Base-by-base conservation (phyloP, 2,329 filamentous ascomycete genomes). In the Coniochaeta sp. region DNA sequence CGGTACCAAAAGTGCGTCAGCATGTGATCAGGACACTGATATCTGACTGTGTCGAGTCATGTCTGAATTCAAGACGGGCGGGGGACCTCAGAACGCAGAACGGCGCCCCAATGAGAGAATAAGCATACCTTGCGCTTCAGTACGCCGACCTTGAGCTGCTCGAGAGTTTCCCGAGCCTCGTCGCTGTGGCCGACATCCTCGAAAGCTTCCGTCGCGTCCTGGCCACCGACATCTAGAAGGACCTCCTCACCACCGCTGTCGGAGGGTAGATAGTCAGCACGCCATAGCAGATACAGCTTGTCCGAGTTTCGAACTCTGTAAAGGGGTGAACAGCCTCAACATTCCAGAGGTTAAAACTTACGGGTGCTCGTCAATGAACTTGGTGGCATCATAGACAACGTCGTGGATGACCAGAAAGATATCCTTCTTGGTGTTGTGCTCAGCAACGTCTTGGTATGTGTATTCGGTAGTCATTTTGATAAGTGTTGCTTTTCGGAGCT, bases 151-250 rank as follows among this genome's bases (percentile, higher is more conserved):
- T 87, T 77, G 65, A 96, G 80, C 71, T 86, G 85, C 34, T 89
- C 87, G 61, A 99, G 87, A 67, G 96, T 93, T 81, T 98, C 93
- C 67, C 95, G 89, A 67, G 95, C 95, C 83, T 99, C 95, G 77
- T 99, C 95, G 71, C 90, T 96, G 89, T 99, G 95, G 73, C 95
- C 95, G 71, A 99, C 95, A 78, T 99, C 95, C 81, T 99, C 95
- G 74, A 99, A 99, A 63, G 95, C 93, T 80, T 98, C 95, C 69
- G 93, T 96, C 71, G 90, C 89, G 77, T 99, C 95, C 80, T 96
- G 93, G 68, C 95, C 95, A 71, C 83, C 95, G 65, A 98, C 93
- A 69, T 99, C 95, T 68, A 99, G 89, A 65, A 99, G 81, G 69
- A 99, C 95, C 81, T 99, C 95, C 80, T 99, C 95, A 80, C 95